A percentile compares a stretch with the other conserved stretches of the same genome.
These are phyloP conservation scores for Zancudomyces culisetae DNA, from an alignment of 371 early-diverging fungal genomes.

Conservation along the genomic window DNA sequence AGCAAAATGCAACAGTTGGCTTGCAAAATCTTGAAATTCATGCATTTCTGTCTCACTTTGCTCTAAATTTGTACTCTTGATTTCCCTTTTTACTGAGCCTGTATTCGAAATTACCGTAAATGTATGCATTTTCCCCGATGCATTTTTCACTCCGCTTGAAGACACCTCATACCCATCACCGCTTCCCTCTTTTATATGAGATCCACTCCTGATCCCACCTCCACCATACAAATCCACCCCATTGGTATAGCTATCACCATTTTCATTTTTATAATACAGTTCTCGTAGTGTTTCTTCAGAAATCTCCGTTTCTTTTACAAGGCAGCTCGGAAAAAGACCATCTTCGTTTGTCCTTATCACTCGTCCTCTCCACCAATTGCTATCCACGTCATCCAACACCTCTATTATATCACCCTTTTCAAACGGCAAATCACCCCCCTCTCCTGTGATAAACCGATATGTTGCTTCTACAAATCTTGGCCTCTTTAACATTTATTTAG, in stretches of 20 bases:
- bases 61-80: neutral
- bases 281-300: neutral
- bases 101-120: neutral
- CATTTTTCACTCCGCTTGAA: neutral
- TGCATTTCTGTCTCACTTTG: neutral
- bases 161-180: neutral
- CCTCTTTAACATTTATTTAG: no score
- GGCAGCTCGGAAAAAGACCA: constrained; percentile 21
- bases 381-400: constrained; percentile 20
- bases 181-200: neutral
- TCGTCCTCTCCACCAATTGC: constrained; percentile 25
- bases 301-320: constrained; percentile 18
- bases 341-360: constrained; percentile 18
- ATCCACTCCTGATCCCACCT: neutral
- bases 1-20: constrained; percentile 14
- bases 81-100: neutral
- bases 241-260: neutral
- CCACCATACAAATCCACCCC: neutral
- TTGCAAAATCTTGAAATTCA: constrained; percentile 3
- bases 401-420: constrained; percentile 29
- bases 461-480: constrained; percentile 23
- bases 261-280: neutral
- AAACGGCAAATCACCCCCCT: constrained; percentile 52
- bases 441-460: constrained; percentile 50
- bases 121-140: neutral